Evolutionary conservation across 257 asterid genomes (phyloP), one percentile per base, ranked within the genome.

Genomic region (Capsicum rhomboideum): DNA sequence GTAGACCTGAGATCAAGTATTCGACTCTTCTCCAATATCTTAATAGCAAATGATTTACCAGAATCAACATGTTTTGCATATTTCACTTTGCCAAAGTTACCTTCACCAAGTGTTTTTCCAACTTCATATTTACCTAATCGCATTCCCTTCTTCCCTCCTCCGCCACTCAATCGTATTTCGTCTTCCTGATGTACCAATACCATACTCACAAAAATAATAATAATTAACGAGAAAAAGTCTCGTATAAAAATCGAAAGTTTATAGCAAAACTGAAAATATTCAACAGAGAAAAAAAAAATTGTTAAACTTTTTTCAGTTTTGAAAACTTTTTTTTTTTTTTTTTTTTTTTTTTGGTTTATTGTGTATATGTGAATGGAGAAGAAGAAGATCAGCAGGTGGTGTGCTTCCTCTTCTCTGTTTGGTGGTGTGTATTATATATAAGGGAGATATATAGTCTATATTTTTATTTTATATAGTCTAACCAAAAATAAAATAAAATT

Each of bases 61-160:
- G 99, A 83, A 1, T 90, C 93, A 1, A 92, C 28, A 85, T 96
- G 88, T 14, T 67, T 88, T 29, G 98, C 99, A 86, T 86, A 91
- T 85, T 93, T 96, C 20, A 96, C 99, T 88, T 96, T 96, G 0
- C 98, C 99, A 82, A 96, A 96, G 84, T 96, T 94, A 11, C 99
- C 99, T 88, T 94, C 98, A 10, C 99, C 99, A 49, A 96, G 85
- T 0, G 93, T 96, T 85, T 91, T 92, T 5, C 98, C 99, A 1
- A 96, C 10, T 68, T 93, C 97, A 90, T 94, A 96, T 80, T 92
- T 94, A 26, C 98, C 98, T 81, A 96, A 67, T 81, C 93, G 90
- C 90, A 87, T 90, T 86, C 89, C 93, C 82, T 87, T 89, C 28
- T 61, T 86, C 23, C 64, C 58, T 20, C 67, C 81, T 75, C 29